Evolutionary conservation across 129 eudicot genomes (phyloP), one percentile per base, ranked within the genome.

Genomic region (Heracleum sosnowskyi): DNA sequence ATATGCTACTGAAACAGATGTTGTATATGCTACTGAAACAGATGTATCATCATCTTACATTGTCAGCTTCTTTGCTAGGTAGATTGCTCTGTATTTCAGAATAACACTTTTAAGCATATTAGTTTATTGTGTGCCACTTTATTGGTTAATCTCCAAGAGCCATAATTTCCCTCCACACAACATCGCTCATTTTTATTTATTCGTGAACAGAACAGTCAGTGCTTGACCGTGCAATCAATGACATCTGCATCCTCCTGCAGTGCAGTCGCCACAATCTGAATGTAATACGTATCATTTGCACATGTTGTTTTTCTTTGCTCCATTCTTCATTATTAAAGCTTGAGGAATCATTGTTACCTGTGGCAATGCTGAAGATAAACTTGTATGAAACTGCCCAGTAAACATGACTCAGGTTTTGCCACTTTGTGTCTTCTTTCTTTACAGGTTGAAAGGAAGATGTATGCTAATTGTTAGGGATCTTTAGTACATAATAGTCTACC

Each of bases 181-280:
- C 17, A 31, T 77, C 41, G 35, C 33, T 69, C 77, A 49, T 22
- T 40, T n/a, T 20, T 36, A 11, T 37, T 49, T 28, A 76, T 4
- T 73, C 55, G 26, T 9, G 77, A 72, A 77, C 90, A 95, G 99
- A 95, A 73, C 99, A 92, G 80, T 83, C 95, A 45, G 87, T 89
- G 81, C 97, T 95, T 49, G 99, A 95, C 68, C 92, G 85, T 33
- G 95, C 97, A 83, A 95, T 95, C 60, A 92, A 92, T 84, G 97
- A 91, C 83, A 84, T 90, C 69, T 92, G 97, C 82, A 85, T 95
- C 84, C 94, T 92, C 78, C 87, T 95, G 78, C 89, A 88, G 71
- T 95, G 99, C 88, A 95, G 96, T 86, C 99, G 97, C 77, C 97
- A 95, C 92, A 87, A 92, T 87, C 85, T 95, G 46, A 90, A 95